phyloP scores from a whole-genome alignment of 1,284 basidiomycete genomes.

The Leccinum variabile region DNA sequence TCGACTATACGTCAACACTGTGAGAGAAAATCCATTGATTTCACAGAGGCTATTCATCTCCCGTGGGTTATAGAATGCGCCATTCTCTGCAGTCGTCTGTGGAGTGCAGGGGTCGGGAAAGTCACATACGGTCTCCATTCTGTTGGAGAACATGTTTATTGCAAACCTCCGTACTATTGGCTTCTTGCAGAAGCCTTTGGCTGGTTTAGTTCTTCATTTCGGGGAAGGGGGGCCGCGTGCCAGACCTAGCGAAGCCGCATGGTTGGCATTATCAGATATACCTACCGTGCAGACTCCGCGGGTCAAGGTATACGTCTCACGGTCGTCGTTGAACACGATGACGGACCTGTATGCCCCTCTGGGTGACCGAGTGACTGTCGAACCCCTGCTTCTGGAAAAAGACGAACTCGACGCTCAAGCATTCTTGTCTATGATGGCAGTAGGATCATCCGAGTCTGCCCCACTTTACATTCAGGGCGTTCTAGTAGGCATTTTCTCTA shows the following conservation, averaged over 20 bases:
- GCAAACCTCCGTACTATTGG: constrained; percentile 49
- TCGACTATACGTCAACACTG: constrained; percentile 62
- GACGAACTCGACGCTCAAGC: constrained; percentile 66
- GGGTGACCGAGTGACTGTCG: constrained; percentile 48
- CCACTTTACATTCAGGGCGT: constrained; percentile 69
- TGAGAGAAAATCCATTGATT: constrained; percentile 22
- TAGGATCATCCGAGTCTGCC: constrained; percentile 55
- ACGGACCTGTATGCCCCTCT: constrained; percentile 52
- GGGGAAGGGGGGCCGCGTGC: constrained; percentile 60
- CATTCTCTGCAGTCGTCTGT: constrained; percentile 59
- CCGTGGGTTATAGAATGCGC: constrained; percentile 46
- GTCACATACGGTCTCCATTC: constrained; percentile 64
- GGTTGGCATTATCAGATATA: constrained; percentile 46
- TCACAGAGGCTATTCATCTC: constrained; percentile 1
- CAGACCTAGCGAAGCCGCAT: constrained; percentile 65
- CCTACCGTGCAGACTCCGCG: constrained; percentile 43
- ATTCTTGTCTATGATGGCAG: constrained; percentile 67
- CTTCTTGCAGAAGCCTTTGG: constrained; percentile 50
- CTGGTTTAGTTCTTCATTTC: constrained; percentile 66
- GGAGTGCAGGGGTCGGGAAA: constrained; percentile 72
- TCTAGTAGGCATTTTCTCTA: constrained; percentile 41
- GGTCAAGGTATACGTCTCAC: constrained; percentile 62
- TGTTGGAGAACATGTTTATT: constrained; percentile 68
- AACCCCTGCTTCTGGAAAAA: constrained; percentile 58
- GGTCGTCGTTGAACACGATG: constrained; percentile 62